These are phyloP conservation scores for Pezicula neosporulosa DNA, from an alignment of 2,329 filamentous ascomycete species.

Conservation along the genomic window DNA sequence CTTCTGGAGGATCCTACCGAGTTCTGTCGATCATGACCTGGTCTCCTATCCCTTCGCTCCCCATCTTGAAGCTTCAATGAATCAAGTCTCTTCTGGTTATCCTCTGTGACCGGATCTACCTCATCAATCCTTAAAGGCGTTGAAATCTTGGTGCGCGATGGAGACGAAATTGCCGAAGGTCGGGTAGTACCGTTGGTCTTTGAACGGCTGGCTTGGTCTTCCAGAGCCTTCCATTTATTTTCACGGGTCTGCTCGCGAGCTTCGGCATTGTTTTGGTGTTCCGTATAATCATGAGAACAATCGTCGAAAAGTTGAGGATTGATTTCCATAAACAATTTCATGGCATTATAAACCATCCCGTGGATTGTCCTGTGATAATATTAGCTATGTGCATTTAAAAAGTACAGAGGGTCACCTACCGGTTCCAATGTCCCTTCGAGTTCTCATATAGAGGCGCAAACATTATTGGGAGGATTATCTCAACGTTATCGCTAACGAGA, in stretches of 20 bases:
- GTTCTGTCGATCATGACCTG: slow-evolving; percentile 56
- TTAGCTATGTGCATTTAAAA: slow-evolving; percentile 28
- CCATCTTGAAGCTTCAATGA: slow-evolving; percentile 87
- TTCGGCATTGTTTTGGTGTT: slow-evolving; percentile 90
- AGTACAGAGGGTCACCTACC: slow-evolving; percentile 51
- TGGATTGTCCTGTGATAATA: slow-evolving; percentile 76
- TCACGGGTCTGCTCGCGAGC: slow-evolving; percentile 78
- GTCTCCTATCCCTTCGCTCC: slow-evolving; percentile 54
- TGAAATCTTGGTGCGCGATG: slow-evolving; percentile 35
- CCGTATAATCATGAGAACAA: slow-evolving; percentile 96
- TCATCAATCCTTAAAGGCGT: slow-evolving; percentile 62
- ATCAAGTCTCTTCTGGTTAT: slow-evolving; percentile 83
- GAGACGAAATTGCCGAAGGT: slow-evolving; percentile 29
- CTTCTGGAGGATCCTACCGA: slow-evolving; percentile 45
- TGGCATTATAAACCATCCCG: slow-evolving; percentile 99
- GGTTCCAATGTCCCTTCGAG: slow-evolving; percentile 98
- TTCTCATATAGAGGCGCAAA: slow-evolving; percentile 98
- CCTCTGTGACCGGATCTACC: slow-evolving; percentile 73
- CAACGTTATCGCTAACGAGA: slow-evolving; percentile 96
- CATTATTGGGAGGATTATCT: slow-evolving; percentile 98
- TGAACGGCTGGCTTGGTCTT: slow-evolving; percentile 72
- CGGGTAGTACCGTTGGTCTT: slow-evolving; percentile 42
- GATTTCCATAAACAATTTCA: slow-evolving; percentile 99
- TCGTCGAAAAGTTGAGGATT: slow-evolving; percentile 98
- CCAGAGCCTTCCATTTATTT: slow-evolving; percentile 84